Base-by-base conservation (phyloP, 768 basidiomycete genomes). In the Lactifluus hygrophoroides region DNA sequence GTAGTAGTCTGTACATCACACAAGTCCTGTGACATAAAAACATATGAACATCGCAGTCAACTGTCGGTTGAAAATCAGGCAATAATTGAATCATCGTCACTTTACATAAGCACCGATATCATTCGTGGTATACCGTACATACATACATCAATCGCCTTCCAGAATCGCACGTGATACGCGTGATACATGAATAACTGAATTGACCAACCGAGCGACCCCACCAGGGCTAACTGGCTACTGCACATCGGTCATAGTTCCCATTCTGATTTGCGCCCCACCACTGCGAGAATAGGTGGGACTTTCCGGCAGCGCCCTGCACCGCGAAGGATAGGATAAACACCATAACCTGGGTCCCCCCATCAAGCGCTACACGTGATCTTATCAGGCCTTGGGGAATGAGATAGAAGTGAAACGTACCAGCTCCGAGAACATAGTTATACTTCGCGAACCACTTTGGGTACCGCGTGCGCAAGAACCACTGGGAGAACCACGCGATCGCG, bases 251-350 rank as follows among this genome's bases (percentile, higher is more conserved):
- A 51, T 69, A 73, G 65, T 75, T 71, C 62, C 79, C 79, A 28
- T 67, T 68, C 61, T 82, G 79, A 64, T 82, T 79, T 11, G 79
- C 80, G 5, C 78, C 56, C 81, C 80, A 82, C 81, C 80, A 81
- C 62, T 70, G 66, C 10, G 80, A 78, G 72, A 82, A 82, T 23
- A 75, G 65, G 62, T 80, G 76, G 0, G 78, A 66, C 14, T 68
- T 66, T 3, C 81, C 80, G 13, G 74, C 72, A 3, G 77, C 81
- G 21, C 82, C 82, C 55, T 77, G 76, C 3, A 63, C 65, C 40
- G 56, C 51, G 43, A 58, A 62, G 17, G 61, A 40, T 16, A 61
- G 28, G 48, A 57, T 28, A 52, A 61, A 64, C 72, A 82, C 74
- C 80, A 82, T 82, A 16, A 82, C 78, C 67, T 80, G 73, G 4